Percentiles rank a stretch among this genome's conserved stretches.
Conservation (phyloP, 129 eudicot species). For the Pulicaria dysenterica region DNA sequence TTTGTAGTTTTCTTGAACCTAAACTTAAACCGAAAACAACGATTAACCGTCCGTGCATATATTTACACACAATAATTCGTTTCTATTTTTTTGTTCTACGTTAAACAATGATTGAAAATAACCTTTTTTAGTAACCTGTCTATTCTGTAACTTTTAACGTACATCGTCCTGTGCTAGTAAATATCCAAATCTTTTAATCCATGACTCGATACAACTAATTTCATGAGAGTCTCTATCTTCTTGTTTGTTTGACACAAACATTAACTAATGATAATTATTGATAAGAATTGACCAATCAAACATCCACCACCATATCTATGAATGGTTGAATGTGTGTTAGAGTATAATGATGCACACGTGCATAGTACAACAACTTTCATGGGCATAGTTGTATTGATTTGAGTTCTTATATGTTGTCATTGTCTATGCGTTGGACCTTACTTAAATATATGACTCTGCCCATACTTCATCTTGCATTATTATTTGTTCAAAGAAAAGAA, state of each 20-base stretch:
- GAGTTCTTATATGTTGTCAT: slow-evolving; percentile 31
- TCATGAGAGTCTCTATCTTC: slow-evolving; percentile 14
- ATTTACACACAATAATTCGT: too few species aligned
- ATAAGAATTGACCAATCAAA: slow-evolving; percentile 35
- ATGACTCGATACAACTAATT: slow-evolving; percentile 13
- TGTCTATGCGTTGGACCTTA: slow-evolving; percentile 34
- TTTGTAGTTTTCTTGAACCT: too few species aligned
- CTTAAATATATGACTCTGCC: slow-evolving; percentile 29
- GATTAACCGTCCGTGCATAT: too few species aligned
- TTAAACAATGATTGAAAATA: too few species aligned
- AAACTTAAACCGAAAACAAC: too few species aligned
- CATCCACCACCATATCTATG: slow-evolving; percentile 33
- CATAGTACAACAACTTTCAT: slow-evolving; percentile 40
- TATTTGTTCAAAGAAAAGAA: neutral
- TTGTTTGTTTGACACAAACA: slow-evolving; percentile 17
- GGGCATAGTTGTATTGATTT: slow-evolving; percentile 30
- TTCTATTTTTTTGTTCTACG: too few species aligned
- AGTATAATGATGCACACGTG: slow-evolving; percentile 44
- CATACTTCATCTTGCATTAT: slow-evolving; percentile 26
- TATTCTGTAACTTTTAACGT: slow-evolving; percentile 7
- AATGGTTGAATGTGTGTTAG: slow-evolving; percentile 23
- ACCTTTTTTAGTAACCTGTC: neutral
- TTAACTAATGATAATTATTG: neutral
- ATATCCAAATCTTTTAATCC: neutral
- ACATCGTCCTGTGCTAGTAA: neutral